phyloP scores from a whole-genome alignment of 495 filamentous ascomycete genomes.

The Aspergillus olivimuriae region DNA sequence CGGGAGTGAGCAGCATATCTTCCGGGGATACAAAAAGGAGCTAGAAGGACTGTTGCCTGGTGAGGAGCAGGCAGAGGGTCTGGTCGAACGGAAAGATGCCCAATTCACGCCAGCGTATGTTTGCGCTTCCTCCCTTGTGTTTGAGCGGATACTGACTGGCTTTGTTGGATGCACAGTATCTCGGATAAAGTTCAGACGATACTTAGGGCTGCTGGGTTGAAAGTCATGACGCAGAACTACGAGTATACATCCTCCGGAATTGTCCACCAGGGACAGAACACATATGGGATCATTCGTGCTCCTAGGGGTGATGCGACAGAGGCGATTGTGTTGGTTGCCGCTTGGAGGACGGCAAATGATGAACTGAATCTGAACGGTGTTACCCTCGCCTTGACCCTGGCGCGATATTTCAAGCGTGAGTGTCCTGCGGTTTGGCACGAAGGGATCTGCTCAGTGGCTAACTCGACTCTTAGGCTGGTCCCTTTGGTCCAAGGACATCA shows the following conservation, averaged over 20 bases:
- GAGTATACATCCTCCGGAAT: constrained; percentile 68
- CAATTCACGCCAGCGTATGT: constrained; percentile 43
- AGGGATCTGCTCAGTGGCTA: background rate
- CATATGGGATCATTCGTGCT: constrained; percentile 91
- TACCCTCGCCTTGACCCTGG: constrained; percentile 75
- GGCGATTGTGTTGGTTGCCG: constrained; percentile 85
- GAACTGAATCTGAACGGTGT: constrained; percentile 81
- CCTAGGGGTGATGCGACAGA: constrained; percentile 97
- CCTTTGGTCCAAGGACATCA: constrained; percentile 97
- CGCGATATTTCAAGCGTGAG: constrained; percentile 85
- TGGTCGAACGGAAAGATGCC: constrained; percentile 14
- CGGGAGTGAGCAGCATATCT: constrained; percentile 91
- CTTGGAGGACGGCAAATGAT: constrained; percentile 78
- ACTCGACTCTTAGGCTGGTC: constrained; percentile 63
- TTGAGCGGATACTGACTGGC: too few species aligned
- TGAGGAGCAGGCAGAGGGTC: constrained; percentile 9
- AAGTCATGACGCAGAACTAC: constrained; percentile 80
- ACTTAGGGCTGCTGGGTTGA: constrained; percentile 69
- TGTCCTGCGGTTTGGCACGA: constrained; percentile 11
- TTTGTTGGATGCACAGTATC: too few species aligned
- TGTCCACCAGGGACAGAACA: constrained; percentile 75
- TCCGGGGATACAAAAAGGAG: constrained; percentile 86
- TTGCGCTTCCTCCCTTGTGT: background rate
- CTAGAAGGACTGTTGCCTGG: constrained; percentile 44
- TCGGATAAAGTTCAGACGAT: constrained; percentile 68